Base-by-base conservation (phyloP, 116 monocot genomes). In the Trichopus zeylanicus region DNA sequence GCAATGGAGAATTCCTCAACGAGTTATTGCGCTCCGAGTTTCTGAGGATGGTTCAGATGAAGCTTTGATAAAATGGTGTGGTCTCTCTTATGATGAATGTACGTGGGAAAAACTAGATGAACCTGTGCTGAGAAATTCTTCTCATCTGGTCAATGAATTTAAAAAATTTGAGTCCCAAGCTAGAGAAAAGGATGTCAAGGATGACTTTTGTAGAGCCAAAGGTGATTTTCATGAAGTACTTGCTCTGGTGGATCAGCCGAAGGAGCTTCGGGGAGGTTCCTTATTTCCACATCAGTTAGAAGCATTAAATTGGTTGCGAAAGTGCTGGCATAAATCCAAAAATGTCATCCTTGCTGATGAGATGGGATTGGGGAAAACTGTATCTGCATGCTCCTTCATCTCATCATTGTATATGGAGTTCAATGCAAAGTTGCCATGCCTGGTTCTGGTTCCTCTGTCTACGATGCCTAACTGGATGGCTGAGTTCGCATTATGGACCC, bases 321-420 rank as follows among this genome's bases (percentile, higher is more conserved):
- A 78, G 62, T 98, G 97, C 72, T 91, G 91, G 97, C 75, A 67
- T 55, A 87, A 65, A 53, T 84, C 87, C 22, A 98, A 88, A 69
- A 98, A 98, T 85, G 97, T 98, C 23, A 91, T 98, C 33, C 84
- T 98, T 70, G 97, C 97, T 61, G 97, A 98, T 78, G 97, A 98
- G 65, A 98, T 98, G 97, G 97, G 97, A 8, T 71, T 98, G 38
- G 91, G 91, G 7, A 98, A 97, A 69, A 97, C 97, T 26, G 76
- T 97, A 54, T 97, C 97, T 56, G 97, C 97, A 48, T 80, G 81
- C 66, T 84, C 97, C 61, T 98, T 98, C 68, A 71, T 98, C 33
- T 98, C 91, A 55, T 91, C 97, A 22, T 71, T 98, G 28, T 82
- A 82, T 48, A 54, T 62, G 38, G 97, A 98, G 39, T 98, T 91